A percentile compares a stretch with the other conserved stretches of the same genome.
Evolutionary conservation across 768 basidiomycete species (phyloP).

Genomic region (Tricholoma saponaceum): DNA sequence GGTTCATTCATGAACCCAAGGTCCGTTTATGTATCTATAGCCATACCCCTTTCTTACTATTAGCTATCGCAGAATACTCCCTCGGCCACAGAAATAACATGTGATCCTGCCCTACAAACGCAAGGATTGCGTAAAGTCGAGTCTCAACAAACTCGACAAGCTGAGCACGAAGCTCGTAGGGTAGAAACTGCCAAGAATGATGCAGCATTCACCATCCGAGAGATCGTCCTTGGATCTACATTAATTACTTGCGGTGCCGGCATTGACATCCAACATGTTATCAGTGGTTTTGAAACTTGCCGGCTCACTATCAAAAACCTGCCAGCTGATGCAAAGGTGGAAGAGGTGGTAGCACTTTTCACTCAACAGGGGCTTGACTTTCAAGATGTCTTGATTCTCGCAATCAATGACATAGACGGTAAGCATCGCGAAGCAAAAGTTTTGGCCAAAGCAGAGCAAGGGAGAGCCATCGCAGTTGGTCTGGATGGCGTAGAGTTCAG

Average conservation of each 20-base stretch:
- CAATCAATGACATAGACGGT: slow-evolving; percentile 22
- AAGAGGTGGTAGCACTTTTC: slow-evolving; percentile 42
- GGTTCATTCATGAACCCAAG: not conserved
- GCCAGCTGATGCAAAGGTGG: slow-evolving; percentile 31
- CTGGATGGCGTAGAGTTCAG: slow-evolving; percentile 49
- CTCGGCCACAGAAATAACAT: too few species aligned
- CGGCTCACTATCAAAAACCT: slow-evolving; percentile 43
- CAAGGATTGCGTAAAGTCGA: slow-evolving; percentile 8
- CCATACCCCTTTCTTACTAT: too few species aligned
- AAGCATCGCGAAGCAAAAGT: slow-evolving; percentile 37
- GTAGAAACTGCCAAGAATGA: slow-evolving; percentile 24
- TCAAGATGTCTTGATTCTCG: slow-evolving; percentile 28
- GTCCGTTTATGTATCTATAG: too few species aligned
- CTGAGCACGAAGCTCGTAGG: not conserved
- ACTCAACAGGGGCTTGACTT: slow-evolving; percentile 36
- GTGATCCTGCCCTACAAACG: too few species aligned
- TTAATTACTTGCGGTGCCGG: slow-evolving; percentile 50
- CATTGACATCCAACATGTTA: slow-evolving; percentile 36
- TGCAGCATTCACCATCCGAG: slow-evolving; percentile 37
- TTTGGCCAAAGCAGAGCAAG: slow-evolving; percentile 37
- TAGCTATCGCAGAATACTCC: too few species aligned
- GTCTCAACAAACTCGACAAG: slow-evolving; percentile 8
- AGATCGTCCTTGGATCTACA: slow-evolving; percentile 41
- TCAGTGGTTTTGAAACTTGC: slow-evolving; percentile 51
- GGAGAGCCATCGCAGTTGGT: slow-evolving; percentile 34